A percentile compares a stretch with the other conserved stretches of the same genome.
phyloP scores from a whole-genome alignment of 1,284 basidiomycete genomes.

The Rhodotorula sp. region DNA sequence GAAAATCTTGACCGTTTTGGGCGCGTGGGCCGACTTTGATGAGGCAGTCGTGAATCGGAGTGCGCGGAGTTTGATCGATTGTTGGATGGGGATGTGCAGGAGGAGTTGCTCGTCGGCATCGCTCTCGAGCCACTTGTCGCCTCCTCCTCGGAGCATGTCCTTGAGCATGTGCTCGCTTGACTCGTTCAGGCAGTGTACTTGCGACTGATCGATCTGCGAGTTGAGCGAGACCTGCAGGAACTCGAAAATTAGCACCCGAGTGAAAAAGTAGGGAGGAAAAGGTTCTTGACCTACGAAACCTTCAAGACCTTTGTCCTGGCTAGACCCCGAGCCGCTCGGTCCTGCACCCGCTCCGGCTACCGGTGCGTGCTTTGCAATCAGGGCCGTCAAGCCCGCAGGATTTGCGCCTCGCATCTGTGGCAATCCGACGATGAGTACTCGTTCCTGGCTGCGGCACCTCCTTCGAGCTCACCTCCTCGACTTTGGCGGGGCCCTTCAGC shows the following conservation, averaged over 20 bases:
- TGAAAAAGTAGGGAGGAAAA: too few species aligned
- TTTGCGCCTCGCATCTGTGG: slow-evolving; percentile 42
- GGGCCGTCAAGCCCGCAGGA: slow-evolving; percentile 34
- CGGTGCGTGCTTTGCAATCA: slow-evolving; percentile 41
- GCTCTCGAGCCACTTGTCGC: slow-evolving; percentile 41
- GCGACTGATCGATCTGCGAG: slow-evolving; percentile 36
- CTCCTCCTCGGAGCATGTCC: slow-evolving; percentile 36
- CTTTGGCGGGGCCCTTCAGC: slow-evolving; percentile 17
- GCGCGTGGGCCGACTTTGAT: slow-evolving; percentile 20
- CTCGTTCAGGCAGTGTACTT: slow-evolving; percentile 44
- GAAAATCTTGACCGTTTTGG: slow-evolving; percentile 42
- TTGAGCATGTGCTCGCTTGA: slow-evolving; percentile 34
- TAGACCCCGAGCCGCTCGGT: neutral
- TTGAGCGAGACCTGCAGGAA: slow-evolving; percentile 33
- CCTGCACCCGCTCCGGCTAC: slow-evolving; percentile 5
- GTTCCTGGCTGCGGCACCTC: too few species aligned
- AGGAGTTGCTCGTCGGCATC: slow-evolving; percentile 45
- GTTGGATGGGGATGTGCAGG: slow-evolving; percentile 41
- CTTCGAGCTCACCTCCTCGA: slow-evolving; percentile 25
- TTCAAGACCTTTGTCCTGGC: slow-evolving; percentile 41
- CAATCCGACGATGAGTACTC: neutral
- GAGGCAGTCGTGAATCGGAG: slow-evolving; percentile 40
- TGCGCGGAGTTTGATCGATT: slow-evolving; percentile 41
- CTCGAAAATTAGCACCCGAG: neutral
- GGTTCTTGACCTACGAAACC: slow-evolving; percentile 34